Base-by-base conservation (phyloP, 2,329 filamentous ascomycete genomes). In the Cladosporium sp. region DNA sequence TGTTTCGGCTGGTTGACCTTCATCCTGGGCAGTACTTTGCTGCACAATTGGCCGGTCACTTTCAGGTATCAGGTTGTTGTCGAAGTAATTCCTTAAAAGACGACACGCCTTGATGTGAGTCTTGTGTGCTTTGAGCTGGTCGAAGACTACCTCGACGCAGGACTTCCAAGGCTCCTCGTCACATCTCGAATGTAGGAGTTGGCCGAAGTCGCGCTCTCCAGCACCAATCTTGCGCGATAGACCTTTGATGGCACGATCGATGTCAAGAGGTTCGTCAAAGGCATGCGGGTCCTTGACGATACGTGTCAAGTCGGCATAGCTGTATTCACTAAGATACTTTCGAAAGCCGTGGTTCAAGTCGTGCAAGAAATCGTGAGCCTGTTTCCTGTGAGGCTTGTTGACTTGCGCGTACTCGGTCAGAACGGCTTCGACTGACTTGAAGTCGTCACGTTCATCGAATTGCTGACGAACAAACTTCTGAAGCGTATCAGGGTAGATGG, bases 381-480 rank as follows among this genome's bases (percentile, higher is more conserved):
- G 32, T 17, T 55, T 55, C 13, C 28, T 12, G 28, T 19, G 15
- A 17, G 52, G 40, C 17, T 55, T 47, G 28, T 25, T 37, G 40
- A 19, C 17, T 22, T 47, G 40, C 8, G 25, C 7, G 8, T 37
- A 47, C 15, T 55, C 52, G 20, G 25, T 10, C 15, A 55, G 9
- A 20, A 55, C 40, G 28, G 52, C 52, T 4, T 47, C 40, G n/a
- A 55, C 52, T n/a, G 52, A 47, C 17, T 45, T 20, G 40, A 55
- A 32, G 9, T 47, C 52, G 28, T 37, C 15, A 4, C 40, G 52
- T 8, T 36, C 13, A 10, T 42, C 25, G 13, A 55, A 15, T 20
- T 47, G 39, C 28, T 45, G 40, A 12, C 52, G 40, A 28, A 55
- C 52, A 19, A 55, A 55, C 10, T 28, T 28, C 40, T 55, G 52